phyloP scores from a whole-genome alignment of 352 stramenopile species.

The Plasmopara halstedii region DNA sequence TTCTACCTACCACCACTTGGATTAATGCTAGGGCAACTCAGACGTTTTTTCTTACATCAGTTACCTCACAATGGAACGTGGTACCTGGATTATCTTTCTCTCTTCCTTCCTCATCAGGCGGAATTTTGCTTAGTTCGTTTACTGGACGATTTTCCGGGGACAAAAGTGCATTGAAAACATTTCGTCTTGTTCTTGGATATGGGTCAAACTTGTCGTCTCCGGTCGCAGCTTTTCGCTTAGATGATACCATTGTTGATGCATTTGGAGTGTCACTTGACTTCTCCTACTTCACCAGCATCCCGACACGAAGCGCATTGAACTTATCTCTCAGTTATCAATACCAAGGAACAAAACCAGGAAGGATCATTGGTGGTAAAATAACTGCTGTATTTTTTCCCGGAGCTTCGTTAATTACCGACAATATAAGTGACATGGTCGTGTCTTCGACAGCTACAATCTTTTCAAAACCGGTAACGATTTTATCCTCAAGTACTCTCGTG shows the following conservation, averaged over 20 bases:
- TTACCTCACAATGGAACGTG: constrained; percentile 23
- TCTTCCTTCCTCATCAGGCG: constrained; percentile 11
- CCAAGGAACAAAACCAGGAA: constrained; percentile 30
- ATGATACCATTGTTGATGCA: constrained; percentile 40
- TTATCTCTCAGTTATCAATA: constrained; percentile 32
- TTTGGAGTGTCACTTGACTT: constrained; percentile 40
- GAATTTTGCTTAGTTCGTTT: constrained; percentile 40
- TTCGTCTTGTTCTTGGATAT: constrained; percentile 41
- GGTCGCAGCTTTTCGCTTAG: constrained; percentile 22
- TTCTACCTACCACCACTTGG: constrained; percentile 23
- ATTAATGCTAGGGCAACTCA: constrained; percentile 18
- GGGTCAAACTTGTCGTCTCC: constrained; percentile 6
- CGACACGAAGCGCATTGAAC: constrained; percentile 7
- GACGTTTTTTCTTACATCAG: constrained; percentile 15
- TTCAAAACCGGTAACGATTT: constrained; percentile 18
- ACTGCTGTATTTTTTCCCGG: constrained; percentile 31
- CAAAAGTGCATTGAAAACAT: constrained; percentile 33
- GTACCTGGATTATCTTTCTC: constrained; percentile 25
- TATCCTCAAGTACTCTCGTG: constrained; percentile 32
- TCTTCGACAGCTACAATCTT: constrained; percentile 18
- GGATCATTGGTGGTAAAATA: constrained; percentile 34
- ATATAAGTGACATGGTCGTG: constrained; percentile 13
- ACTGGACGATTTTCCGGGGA: constrained; percentile 48
- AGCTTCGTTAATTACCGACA: constrained; percentile 18
- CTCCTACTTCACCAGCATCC: constrained; percentile 25